phyloP scores from a whole-genome alignment of 2,329 filamentous ascomycete species.

The Geosmithia putterillii region DNA sequence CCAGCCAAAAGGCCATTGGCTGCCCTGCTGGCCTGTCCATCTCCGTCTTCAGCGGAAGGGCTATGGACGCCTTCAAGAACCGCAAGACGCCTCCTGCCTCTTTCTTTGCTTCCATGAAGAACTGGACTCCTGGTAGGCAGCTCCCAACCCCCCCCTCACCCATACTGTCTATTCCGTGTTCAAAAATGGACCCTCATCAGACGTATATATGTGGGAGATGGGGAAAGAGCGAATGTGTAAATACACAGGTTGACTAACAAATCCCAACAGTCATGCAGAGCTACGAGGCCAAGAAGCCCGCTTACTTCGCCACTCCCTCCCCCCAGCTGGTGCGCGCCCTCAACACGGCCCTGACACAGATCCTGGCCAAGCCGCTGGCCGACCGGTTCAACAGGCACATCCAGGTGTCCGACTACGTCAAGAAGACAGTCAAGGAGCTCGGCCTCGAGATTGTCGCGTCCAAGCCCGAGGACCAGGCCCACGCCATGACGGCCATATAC shows the following conservation, averaged over 20 bases:
- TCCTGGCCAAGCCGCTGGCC: slow-evolving; percentile 65
- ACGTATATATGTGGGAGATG: not conserved
- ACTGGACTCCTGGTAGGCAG: slow-evolving; percentile 80
- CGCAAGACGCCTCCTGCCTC: slow-evolving; percentile 72
- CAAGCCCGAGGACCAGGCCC: slow-evolving; percentile 83
- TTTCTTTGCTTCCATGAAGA: slow-evolving; percentile 95
- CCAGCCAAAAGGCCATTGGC: slow-evolving; percentile 93
- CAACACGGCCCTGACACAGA: slow-evolving; percentile 78
- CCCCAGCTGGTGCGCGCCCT: slow-evolving; percentile 89
- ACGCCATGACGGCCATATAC: slow-evolving; percentile 97
- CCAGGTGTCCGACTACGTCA: slow-evolving; percentile 71
- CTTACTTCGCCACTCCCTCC: slow-evolving; percentile 94
- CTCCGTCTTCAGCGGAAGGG: slow-evolving; percentile 81
- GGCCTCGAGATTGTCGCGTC: slow-evolving; percentile 79
- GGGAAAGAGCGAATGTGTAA: not conserved
- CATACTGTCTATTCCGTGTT: not conserved
- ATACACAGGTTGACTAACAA: not conserved
- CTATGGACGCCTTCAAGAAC: slow-evolving; percentile 67
- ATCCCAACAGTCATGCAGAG: slow-evolving; percentile 74
- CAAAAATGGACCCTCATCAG: too few relatives aligned
- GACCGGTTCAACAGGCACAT: slow-evolving; percentile 77
- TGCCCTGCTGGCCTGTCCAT: slow-evolving; percentile 91
- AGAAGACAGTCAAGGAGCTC: slow-evolving; percentile 67
- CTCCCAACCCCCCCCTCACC: not conserved
- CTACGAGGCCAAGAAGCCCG: slow-evolving; percentile 94